phyloP scores from a whole-genome alignment of 1,284 basidiomycete species.

The Pseudozyma sp. region DNA sequence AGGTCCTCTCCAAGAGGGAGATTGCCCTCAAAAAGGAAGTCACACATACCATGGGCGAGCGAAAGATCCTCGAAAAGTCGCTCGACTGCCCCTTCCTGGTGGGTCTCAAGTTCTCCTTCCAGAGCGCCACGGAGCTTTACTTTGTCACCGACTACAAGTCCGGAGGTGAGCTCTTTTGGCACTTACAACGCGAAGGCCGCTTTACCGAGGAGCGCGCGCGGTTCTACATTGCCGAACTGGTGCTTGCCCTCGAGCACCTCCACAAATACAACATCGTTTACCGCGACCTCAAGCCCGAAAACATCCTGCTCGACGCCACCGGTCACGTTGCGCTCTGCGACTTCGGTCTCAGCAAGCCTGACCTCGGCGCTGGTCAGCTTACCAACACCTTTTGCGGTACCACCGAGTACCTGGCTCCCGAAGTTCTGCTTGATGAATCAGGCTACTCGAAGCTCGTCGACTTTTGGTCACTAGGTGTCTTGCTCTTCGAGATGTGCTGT shows the following conservation, averaged over 20 bases:
- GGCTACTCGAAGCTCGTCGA: constrained; percentile 99
- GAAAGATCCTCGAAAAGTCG: constrained; percentile 95
- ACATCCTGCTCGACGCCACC: constrained; percentile 95
- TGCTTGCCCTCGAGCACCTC: constrained; percentile 93
- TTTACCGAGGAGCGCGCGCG: constrained; percentile 93
- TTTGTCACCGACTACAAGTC: constrained; percentile 99
- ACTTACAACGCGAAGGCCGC: constrained; percentile 93
- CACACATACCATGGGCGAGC: constrained; percentile 98
- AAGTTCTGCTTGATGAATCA: constrained; percentile 97
- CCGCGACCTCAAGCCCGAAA: constrained; percentile 96
- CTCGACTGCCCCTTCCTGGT: constrained; percentile 96
- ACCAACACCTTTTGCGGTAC: constrained; percentile 99
- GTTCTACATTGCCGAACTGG: constrained; percentile 95
- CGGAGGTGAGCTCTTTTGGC: constrained; percentile 96
- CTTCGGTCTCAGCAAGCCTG: constrained; percentile 96
- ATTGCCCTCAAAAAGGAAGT: constrained; percentile 99
- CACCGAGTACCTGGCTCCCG: constrained; percentile 88
- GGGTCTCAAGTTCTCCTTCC: constrained; percentile 98
- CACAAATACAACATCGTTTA: constrained; percentile 99
- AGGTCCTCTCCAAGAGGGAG: constrained; percentile 97
- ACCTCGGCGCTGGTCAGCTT: constrained; percentile 90
- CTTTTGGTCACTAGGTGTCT: constrained; percentile 89
- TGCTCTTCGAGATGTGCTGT: constrained; percentile 85
- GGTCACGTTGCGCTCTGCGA: constrained; percentile 98
- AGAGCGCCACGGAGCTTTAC: constrained; percentile 94